Evolutionary conservation across 1,139 yeast species (phyloP).

Genomic region (Blastobotrys ciferrii): DNA sequence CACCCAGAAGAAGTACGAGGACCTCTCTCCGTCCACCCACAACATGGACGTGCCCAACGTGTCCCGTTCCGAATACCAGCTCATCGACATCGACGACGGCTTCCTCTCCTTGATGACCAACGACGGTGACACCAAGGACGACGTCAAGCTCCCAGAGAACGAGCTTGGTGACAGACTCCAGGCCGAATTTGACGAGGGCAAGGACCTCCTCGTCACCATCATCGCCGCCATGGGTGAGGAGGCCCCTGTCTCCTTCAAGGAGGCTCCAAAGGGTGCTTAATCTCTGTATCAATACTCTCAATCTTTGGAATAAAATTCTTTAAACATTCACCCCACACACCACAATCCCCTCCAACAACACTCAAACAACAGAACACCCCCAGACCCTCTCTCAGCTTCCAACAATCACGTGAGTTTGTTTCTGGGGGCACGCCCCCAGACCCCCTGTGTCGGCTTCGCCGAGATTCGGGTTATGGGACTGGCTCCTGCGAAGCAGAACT

Average conservation of each 20-base stretch:
- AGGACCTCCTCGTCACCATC: constrained; percentile 92
- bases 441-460: too few relatives aligned
- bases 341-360: too few relatives aligned
- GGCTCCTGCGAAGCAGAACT: too few relatives aligned
- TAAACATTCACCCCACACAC: too few relatives aligned
- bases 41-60: constrained; percentile 99
- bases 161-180: constrained; percentile 93
- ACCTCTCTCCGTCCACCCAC: constrained; percentile 99
- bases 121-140: constrained; percentile 99
- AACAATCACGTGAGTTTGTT: too few relatives aligned
- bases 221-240: constrained; percentile 99
- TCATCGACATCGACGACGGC: constrained; percentile 97
- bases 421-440: too few relatives aligned
- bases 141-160: constrained; percentile 97
- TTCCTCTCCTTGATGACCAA: constrained; percentile 94
- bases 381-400: too few relatives aligned
- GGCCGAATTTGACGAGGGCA: constrained; percentile 93
- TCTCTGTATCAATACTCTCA: background rate
- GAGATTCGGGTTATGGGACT: too few relatives aligned
- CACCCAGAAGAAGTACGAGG: constrained; percentile 99
- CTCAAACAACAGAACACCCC: too few relatives aligned
- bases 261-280: constrained; percentile 71
- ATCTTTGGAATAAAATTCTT: background rate
- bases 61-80: constrained; percentile 90
- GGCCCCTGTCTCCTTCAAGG: constrained; percentile 97